Conservation (phyloP, 345 rosid species). For the Hevea brasiliensis region DNA sequence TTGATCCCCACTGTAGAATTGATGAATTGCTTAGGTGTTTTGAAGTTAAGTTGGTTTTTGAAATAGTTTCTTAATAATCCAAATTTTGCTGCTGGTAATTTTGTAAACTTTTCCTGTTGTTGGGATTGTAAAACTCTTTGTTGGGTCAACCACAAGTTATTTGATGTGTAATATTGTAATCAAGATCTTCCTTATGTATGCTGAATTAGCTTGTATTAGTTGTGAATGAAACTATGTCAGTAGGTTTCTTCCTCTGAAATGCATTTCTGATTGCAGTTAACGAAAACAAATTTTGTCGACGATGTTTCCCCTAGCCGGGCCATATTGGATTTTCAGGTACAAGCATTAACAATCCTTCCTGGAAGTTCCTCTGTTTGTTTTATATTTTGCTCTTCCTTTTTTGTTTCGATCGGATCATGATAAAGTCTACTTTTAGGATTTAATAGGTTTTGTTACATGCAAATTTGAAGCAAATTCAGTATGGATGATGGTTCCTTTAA, state of each 20-base stretch:
- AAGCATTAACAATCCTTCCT: conserved; percentile 47
- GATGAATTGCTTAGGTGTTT: conserved; percentile 6
- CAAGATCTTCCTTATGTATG: conserved; percentile 9
- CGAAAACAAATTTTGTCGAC: conserved; percentile 54
- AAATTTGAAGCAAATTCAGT: conserved; percentile 31
- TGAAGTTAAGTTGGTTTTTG: background rate
- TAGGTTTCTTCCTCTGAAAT: conserved; percentile 59
- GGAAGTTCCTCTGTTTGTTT: conserved; percentile 64
- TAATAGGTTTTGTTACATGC: conserved; percentile 31
- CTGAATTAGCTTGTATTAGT: conserved; percentile 9
- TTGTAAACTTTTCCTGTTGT: background rate
- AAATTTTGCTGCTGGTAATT: conserved; percentile 11
- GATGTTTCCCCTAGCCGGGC: conserved; percentile 72
- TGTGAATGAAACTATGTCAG: conserved; percentile 27
- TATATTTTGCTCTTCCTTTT: conserved; percentile 61
- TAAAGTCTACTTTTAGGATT: conserved; percentile 27
- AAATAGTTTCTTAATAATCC: conserved; percentile 9
- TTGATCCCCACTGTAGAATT: conserved; percentile 1
- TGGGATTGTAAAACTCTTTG: background rate
- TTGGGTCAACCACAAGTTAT: conserved; percentile 10
- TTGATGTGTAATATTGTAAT: conserved; percentile 18
- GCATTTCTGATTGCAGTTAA: conserved; percentile 65
- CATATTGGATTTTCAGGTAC: conserved; percentile 49
- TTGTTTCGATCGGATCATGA: conserved; percentile 55
- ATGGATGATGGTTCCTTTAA: conserved; percentile 58